Conservation (phyloP, 306 rosid genomes). For the Ormosia semicastrata region DNA sequence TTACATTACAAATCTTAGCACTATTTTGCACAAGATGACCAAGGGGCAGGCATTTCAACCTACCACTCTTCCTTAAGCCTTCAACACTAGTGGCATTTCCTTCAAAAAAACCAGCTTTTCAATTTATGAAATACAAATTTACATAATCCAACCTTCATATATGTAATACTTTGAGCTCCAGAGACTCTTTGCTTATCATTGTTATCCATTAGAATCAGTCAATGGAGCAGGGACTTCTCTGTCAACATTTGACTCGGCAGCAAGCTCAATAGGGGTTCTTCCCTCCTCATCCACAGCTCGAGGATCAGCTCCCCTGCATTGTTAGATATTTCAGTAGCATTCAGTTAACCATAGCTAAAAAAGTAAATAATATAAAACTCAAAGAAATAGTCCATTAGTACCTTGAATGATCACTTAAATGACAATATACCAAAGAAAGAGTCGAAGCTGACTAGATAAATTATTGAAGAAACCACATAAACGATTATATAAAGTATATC, state of each 20-base stretch:
- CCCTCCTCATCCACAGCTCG: conserved; percentile 79
- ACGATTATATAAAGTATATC: conserved; percentile 7
- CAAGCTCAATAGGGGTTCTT: conserved; percentile 76
- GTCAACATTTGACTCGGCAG: conserved; percentile 68
- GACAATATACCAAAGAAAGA: background rate
- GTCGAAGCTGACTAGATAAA: background rate
- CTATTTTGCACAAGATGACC: conserved; percentile 45
- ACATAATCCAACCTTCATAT: conserved; percentile 64
- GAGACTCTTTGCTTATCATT: conserved; percentile 16
- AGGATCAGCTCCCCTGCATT: conserved; percentile 93
- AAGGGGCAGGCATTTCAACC: conserved; percentile 71
- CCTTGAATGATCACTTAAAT: background rate
- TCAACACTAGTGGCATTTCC: conserved; percentile 40
- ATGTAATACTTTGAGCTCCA: conserved; percentile 35
- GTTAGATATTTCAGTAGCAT: conserved; percentile 23
- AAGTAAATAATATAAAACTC: background rate
- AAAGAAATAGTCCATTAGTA: background rate
- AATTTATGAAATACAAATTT: conserved; percentile 55
- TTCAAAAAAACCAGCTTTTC: conserved; percentile 51
- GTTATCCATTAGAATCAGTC: conserved; percentile 71
- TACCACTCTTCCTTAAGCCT: conserved; percentile 60
- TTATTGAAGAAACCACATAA: conserved; percentile 6
- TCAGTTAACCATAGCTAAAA: background rate
- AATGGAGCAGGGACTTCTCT: conserved; percentile 55
- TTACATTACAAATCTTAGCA: conserved; percentile 50